Percentiles rank a stretch among this genome's conserved stretches.
These are phyloP conservation scores for Aspergillus quadricinctus DNA, from an alignment of 2,329 filamentous ascomycete genomes.

Conservation along the genomic window DNA sequence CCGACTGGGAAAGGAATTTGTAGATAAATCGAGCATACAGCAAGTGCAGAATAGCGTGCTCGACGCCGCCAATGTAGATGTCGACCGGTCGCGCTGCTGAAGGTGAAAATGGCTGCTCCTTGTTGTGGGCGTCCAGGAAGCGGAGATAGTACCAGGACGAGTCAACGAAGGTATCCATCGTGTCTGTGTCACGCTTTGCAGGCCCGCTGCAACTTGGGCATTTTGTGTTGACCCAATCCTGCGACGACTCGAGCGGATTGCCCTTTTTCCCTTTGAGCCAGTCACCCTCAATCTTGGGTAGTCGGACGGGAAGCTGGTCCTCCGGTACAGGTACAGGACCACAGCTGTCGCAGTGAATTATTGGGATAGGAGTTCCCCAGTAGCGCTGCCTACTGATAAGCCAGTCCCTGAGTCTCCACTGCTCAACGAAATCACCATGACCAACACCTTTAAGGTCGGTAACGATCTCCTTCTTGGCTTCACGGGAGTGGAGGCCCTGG, in stretches of 20 bases:
- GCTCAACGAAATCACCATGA: constrained; percentile 61
- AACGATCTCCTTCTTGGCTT: constrained; percentile 60
- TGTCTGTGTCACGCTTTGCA: constrained; percentile 82
- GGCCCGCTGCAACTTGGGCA: constrained; percentile 67
- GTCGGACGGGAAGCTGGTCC: constrained; percentile 68
- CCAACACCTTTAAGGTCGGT: constrained; percentile 45
- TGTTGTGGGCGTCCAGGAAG: constrained; percentile 68
- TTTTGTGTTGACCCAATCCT: constrained; percentile 68
- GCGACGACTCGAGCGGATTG: constrained; percentile 69
- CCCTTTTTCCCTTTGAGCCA: constrained; percentile 67
- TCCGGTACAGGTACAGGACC: constrained; percentile 75
- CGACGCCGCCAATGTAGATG: constrained; percentile 82
- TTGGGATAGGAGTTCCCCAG: constrained; percentile 87
- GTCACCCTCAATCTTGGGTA: constrained; percentile 66
- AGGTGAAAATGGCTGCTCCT: constrained; percentile 57
- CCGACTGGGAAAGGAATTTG: constrained; percentile 66
- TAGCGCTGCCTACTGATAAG: constrained; percentile 87
- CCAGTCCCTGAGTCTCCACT: constrained; percentile 84
- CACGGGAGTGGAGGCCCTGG: constrained; percentile 57
- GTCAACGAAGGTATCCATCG: constrained; percentile 95
- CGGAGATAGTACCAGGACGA: constrained; percentile 91
- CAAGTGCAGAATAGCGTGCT: constrained; percentile 86
- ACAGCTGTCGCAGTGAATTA: constrained; percentile 74
- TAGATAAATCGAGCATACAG: constrained; percentile 87
- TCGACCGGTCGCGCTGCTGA: constrained; percentile 65